Conservation (phyloP, 2,329 filamentous ascomycete genomes). For the Diatrype stigma region DNA sequence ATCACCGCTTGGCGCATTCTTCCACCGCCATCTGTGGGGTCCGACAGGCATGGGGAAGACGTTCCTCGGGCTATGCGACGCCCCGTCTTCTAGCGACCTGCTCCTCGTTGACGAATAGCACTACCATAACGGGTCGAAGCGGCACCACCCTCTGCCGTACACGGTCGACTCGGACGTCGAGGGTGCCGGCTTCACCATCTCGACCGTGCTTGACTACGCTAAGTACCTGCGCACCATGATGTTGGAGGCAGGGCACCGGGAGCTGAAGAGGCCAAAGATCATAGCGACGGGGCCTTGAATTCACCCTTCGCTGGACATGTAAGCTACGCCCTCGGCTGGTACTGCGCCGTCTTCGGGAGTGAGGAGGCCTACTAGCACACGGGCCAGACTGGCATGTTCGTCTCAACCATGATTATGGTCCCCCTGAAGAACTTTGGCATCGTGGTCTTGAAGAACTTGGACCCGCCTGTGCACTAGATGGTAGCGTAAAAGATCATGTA, state of each 20-base stretch:
- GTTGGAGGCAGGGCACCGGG: slow-evolving; percentile 19
- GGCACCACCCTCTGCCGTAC: slow-evolving; percentile 20
- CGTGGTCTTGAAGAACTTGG: slow-evolving; percentile 24
- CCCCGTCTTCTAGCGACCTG: slow-evolving; percentile 14
- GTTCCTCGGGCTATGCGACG: slow-evolving; percentile 27
- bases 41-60: slow-evolving; percentile 45
- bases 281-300: slow-evolving; percentile 8
- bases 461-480: slow-evolving; percentile 9
- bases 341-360: slow-evolving; percentile 18
- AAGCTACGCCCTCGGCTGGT: slow-evolving; percentile 29
- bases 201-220: slow-evolving; percentile 35
- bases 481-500: slow-evolving; percentile 26
- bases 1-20: slow-evolving; percentile 33
- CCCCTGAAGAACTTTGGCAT: slow-evolving; percentile 29
- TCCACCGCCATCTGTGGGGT: slow-evolving; percentile 37
- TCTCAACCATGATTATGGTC: slow-evolving; percentile 28
- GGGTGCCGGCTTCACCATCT: slow-evolving; percentile 41
- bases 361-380: slow-evolving; percentile 26
- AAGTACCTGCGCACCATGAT: slow-evolving; percentile 31
- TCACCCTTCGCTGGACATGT: slow-evolving; percentile 14
- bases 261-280: slow-evolving; percentile 24
- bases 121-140: slow-evolving; percentile 27
- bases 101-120: slow-evolving; percentile 39
- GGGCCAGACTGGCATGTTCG: slow-evolving; percentile 25
- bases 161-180: slow-evolving; percentile 28